Base-by-base conservation (phyloP, 2,329 filamentous ascomycete genomes). In the Talaromyces sp. region DNA sequence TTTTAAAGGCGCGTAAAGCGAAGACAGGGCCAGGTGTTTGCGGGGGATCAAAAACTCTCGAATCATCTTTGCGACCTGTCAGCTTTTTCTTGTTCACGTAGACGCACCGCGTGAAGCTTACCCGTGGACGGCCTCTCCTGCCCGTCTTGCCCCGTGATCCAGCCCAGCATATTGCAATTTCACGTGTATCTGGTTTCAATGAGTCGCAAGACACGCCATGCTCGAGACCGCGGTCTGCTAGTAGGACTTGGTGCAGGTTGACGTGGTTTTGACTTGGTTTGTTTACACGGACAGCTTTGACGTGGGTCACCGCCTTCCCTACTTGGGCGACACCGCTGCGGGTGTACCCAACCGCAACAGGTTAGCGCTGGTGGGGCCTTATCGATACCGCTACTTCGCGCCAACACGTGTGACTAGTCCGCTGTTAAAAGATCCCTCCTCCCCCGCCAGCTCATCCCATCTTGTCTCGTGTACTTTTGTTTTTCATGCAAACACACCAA, bases 1-100 rank as follows among this genome's bases (percentile, higher is more conserved):
- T 85, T 68, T 85, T 87, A 73, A 89, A 87, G 16, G 87, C 87
- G 68, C 87, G 86, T 61, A 87, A 83, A 18, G 86, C 86, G 70
- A 89, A 89, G 27, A 88, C 80, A 54, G 86, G 86, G 54, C 86
- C 87, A 8, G 87, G 87, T 1, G 87, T 89, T 66, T 87, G 85
- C 56, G 85, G 86, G 6, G 82, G 77, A 50, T 87, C 85, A 62
- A 82, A 69, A 62, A 72, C 82, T 82, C 73, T 86, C 82, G 77
- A 88, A 64, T 71, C 68, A 63, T 73, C 74, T 76, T 55, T 16
- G 34, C 53, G n/a, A 52, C 60, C 34, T 54, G 28, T 62, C 63
- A 65, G 63, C 59, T 57, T 63, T 59, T 59, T 52, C 52, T 42
- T 53, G 34, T 60, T 54, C 18, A 53, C 64, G 54, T 8, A 36